These are phyloP conservation scores for Diaporthe vaccinii DNA, from an alignment of 2,329 filamentous ascomycete genomes.

Conservation along the genomic window DNA sequence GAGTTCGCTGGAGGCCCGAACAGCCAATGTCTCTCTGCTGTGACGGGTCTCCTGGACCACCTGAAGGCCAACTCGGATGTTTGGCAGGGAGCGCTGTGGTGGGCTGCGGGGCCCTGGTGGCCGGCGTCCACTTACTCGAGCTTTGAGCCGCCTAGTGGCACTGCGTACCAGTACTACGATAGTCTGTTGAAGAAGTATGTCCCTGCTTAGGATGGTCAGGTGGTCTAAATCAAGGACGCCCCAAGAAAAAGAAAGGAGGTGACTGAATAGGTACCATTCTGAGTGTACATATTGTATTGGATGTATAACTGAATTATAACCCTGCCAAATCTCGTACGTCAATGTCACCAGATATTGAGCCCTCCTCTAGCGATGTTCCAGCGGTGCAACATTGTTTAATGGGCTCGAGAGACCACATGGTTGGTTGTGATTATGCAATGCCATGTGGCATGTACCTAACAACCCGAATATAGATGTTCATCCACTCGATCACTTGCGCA, in stretches of 20 bases:
- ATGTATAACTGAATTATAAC: neutral
- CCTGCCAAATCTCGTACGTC: too few species aligned
- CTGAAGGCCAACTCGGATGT: slow-evolving; percentile 67
- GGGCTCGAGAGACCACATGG: neutral
- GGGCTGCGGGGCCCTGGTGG: slow-evolving; percentile 72
- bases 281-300: neutral
- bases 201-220: slow-evolving; percentile 8
- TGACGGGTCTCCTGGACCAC: slow-evolving; percentile 65
- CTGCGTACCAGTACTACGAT: slow-evolving; percentile 54
- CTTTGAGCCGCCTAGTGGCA: slow-evolving; percentile 62
- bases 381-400: neutral
- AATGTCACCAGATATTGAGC: too few species aligned
- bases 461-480: too few species aligned
- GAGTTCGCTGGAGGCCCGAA: slow-evolving; percentile 69
- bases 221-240: neutral
- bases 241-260: neutral
- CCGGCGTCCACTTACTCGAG: slow-evolving; percentile 55
- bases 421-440: neutral
- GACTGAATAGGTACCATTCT: neutral
- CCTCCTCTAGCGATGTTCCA: neutral
- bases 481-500: neutral
- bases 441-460: neutral
- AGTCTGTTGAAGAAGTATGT: slow-evolving; percentile 40
- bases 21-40: slow-evolving; percentile 61
- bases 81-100: slow-evolving; percentile 70